Percentiles rank a stretch among this genome's conserved stretches.
Evolutionary conservation across 202 grass and related monocot species (phyloP).

Genomic region (Dendrocalamus latiflorus): DNA sequence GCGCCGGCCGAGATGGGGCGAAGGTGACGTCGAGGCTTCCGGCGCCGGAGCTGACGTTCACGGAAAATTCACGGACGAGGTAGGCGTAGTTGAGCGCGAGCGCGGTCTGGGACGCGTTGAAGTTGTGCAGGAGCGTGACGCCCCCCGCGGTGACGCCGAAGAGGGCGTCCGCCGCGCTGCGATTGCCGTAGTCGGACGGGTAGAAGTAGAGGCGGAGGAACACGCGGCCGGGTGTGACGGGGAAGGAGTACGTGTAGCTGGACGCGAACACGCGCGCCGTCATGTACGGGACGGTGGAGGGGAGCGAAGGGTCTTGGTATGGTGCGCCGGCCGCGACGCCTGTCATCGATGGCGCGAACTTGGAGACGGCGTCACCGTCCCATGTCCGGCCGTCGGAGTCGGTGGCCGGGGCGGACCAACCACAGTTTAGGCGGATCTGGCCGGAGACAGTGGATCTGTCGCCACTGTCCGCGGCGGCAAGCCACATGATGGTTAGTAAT

Average conservation of each 20-base stretch:
- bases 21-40: conserved; percentile 49
- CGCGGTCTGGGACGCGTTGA: conserved; percentile 56
- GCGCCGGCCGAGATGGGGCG: conserved; percentile 28
- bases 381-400: conserved; percentile 43
- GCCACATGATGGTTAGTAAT: background rate
- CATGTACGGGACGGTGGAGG: conserved; percentile 35
- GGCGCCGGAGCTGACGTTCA: conserved; percentile 37
- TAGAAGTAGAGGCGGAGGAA: too few species aligned
- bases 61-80: conserved; percentile 57
- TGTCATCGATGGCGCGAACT: background rate
- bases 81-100: conserved; percentile 26
- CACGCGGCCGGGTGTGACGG: conserved; percentile 37
- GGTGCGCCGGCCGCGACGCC: background rate
- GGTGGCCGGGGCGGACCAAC: conserved; percentile 6
- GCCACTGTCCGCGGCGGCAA: background rate
- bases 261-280: conserved; percentile 52
- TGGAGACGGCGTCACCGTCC: conserved; percentile 37
- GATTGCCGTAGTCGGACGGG: conserved; percentile 37
- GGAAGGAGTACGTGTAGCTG: conserved; percentile 62
- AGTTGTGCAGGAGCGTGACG: conserved; percentile 52
- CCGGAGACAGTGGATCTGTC: background rate
- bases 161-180: conserved; percentile 6
- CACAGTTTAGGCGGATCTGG: conserved; percentile 61
- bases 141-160: conserved; percentile 48
- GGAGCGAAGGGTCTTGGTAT: conserved; percentile 38